Conservation (phyloP, 306 rosid genomes). For the Inga oerstediana region DNA sequence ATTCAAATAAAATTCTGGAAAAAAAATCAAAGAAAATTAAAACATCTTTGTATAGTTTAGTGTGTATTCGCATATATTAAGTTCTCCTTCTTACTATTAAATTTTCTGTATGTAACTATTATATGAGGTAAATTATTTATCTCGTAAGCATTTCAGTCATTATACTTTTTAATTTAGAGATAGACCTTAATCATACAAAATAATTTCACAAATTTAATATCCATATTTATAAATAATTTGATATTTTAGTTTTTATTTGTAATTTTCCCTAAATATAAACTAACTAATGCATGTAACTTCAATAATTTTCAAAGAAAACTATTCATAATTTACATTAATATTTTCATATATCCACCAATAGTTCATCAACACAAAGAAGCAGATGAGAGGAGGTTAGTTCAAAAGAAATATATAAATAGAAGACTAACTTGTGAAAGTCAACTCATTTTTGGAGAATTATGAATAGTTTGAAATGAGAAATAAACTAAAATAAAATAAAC, state of each 20-base stretch:
- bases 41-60: no score
- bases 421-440: conserved; percentile 4
- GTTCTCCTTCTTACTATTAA: not conserved
- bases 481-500: no score
- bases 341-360: not conserved
- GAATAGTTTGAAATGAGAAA: not conserved
- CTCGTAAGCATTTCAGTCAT: not conserved
- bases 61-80: no score
- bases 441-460: not conserved
- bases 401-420: not conserved
- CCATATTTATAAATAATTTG: not conserved
- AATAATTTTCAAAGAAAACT: no score
- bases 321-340: not conserved
- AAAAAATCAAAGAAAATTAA: no score
- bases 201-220: no score
- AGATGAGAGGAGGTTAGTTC: not conserved
- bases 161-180: not conserved
- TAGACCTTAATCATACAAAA: not conserved
- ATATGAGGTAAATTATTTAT: not conserved
- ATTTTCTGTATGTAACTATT: not conserved
- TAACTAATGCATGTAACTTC: not conserved
- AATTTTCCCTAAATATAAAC: not conserved
- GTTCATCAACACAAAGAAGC: not conserved
- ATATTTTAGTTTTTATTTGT: not conserved
- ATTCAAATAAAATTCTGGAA: no score